Percentiles rank a stretch among this genome's conserved stretches.
Conservation (phyloP, 257 asterid species). For the Plantago major region DNA sequence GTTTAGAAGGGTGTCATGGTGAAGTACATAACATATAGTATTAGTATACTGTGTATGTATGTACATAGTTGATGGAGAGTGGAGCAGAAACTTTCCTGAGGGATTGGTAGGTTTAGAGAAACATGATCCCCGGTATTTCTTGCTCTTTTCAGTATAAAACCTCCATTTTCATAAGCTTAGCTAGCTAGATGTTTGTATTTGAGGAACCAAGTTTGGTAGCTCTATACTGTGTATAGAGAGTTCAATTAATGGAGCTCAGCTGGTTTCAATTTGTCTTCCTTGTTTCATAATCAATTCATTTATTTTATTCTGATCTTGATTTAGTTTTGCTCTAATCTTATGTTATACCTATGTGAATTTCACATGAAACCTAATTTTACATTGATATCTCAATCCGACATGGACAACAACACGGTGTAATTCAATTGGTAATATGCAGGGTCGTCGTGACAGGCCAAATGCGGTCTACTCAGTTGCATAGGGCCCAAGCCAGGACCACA, state of each 20-base stretch:
- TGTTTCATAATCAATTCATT: neutral
- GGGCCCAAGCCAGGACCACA: no score
- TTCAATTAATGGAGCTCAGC: constrained; percentile 37
- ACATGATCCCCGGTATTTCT: constrained; percentile 37
- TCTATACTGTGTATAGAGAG: constrained; percentile 17
- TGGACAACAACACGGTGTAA: no score
- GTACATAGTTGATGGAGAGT: neutral
- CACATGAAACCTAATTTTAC: no score
- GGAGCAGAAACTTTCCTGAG: constrained; percentile 28
- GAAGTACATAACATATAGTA: no score
- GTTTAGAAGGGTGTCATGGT: constrained; percentile 6
- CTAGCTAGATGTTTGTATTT: neutral
- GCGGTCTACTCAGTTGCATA: no score
- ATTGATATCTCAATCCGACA: no score
- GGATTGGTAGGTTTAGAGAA: constrained; percentile 25
- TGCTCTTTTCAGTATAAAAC: neutral
- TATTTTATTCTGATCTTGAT: neutral
- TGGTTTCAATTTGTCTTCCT: constrained; percentile 23
- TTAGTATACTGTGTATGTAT: neutral
- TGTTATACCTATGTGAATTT: no score
- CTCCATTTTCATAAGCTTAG: neutral
- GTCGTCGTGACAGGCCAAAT: no score
- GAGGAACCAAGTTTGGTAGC: constrained; percentile 28
- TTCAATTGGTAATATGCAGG: no score
- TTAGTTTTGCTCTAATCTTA: no score